Evolutionary conservation across 2,329 filamentous ascomycete species (phyloP), one percentile per base, ranked within the genome.

Genomic region (Thielaviopsis punctulata): DNA sequence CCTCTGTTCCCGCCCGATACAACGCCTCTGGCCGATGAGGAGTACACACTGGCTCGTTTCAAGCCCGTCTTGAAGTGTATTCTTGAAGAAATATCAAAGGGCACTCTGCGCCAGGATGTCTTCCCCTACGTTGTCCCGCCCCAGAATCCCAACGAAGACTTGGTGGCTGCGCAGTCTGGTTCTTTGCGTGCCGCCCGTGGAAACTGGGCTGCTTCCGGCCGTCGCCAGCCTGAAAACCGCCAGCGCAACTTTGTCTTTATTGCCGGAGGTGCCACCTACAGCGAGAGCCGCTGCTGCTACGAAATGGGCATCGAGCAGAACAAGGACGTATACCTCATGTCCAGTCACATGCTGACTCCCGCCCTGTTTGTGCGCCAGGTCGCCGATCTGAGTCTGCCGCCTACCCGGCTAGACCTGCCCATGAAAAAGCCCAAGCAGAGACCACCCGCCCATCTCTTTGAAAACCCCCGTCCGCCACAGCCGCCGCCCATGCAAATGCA

Each of bases 191-290:
- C 86, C 9, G 88, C 88, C 15, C 93, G 95, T 61, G 92, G 90
- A 1, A 95, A 89, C 43, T 98, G 92, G 92, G 92, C 92, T 1
- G 86, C 86, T 51, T 82, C 85, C 9, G 81, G 87, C 44, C 75
- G 83, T 45, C 77, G 80, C 71, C 55, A 78, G 73, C 55, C 65
- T 1, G 90, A 96, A 63, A 93, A 89, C 58, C 79, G 84, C 51
- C 92, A 98, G 64, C 80, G 92, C 50, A 76, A 96, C 51, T 85
- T 98, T 55, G 82, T 96, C 15, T 96, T 95, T 64, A 83, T 96
- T 75, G 92, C 90, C 1, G 92, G 92, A 47, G 92, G 92, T 45
- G 92, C 92, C 19, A 96, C 92, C 0, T 95, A 90, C 64, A 88
- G 86, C 4, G 92, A 98, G 67, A 77, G 86, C 27, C 80, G 92